Evolutionary conservation across 495 filamentous ascomycete species (phyloP).

Genomic region (Hapsidospora chrysogenum): DNA sequence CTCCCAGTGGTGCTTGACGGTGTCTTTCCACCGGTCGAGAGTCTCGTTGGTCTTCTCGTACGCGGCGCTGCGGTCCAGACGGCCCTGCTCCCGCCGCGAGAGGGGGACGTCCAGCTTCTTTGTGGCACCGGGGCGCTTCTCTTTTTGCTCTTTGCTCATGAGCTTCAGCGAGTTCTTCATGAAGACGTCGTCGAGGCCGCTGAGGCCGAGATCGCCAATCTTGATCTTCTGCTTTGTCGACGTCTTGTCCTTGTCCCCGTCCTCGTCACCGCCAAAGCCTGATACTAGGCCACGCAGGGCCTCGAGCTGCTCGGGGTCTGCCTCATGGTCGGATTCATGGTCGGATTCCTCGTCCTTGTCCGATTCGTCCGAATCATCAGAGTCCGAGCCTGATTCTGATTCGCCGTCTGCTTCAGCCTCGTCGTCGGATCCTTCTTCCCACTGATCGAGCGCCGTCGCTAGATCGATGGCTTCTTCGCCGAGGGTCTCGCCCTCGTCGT

Average conservation of each 20-base stretch:
- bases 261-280: slow-evolving; percentile 33
- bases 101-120: slow-evolving; percentile 75
- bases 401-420: slow-evolving; percentile 24
- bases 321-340: slow-evolving; percentile 38
- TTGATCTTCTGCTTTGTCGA: slow-evolving; percentile 52
- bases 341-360: slow-evolving; percentile 1
- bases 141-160: slow-evolving; percentile 35
- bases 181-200: slow-evolving; percentile 54
- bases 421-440: slow-evolving; percentile 21
- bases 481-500: slow-evolving; percentile 24
- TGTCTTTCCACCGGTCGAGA: slow-evolving; percentile 78
- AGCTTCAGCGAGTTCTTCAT: slow-evolving; percentile 69
- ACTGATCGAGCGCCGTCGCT: slow-evolving; percentile 60
- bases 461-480: slow-evolving; percentile 81
- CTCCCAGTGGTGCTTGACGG: slow-evolving; percentile 81
- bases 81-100: slow-evolving; percentile 78
- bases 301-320: slow-evolving; percentile 42
- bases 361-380: slow-evolving; percentile 28
- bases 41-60: slow-evolving; percentile 87
- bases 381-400: slow-evolving; percentile 25
- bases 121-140: slow-evolving; percentile 33
- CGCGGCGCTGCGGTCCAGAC: slow-evolving; percentile 66
- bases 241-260: slow-evolving; percentile 13
- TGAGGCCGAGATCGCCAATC: slow-evolving; percentile 55
- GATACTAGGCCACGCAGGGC: slow-evolving; percentile 56